Evolutionary conservation across 495 filamentous ascomycete species (phyloP).

Genomic region (Evernia prunastri): DNA sequence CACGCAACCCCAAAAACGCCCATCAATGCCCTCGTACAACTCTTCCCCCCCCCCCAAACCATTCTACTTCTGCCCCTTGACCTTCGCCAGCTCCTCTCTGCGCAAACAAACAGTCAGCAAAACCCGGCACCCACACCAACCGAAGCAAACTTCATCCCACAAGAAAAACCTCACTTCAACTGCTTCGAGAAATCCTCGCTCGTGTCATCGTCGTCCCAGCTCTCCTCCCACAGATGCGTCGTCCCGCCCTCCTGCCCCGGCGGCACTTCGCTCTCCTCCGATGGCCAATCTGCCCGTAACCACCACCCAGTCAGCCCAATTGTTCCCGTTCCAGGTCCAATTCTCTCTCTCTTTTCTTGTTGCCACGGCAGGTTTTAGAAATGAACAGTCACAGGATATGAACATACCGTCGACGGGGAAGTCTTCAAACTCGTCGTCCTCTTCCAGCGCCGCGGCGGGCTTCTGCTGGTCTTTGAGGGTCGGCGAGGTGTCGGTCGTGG

Average conservation of each 20-base stretch:
- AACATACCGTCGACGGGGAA: conserved; percentile 90
- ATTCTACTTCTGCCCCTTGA: conserved; percentile 59
- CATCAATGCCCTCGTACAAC: background rate
- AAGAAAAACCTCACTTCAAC: conserved; percentile 63
- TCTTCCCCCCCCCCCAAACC: background rate
- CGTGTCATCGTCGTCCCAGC: conserved; percentile 98
- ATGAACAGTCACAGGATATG: no score
- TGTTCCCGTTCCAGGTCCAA: background rate
- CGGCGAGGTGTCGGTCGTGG: conserved; percentile 34
- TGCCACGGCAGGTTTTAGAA: background rate
- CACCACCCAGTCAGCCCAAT: background rate
- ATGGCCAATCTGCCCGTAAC: conserved; percentile 65
- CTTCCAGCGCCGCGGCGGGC: conserved; percentile 68
- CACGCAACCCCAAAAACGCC: conserved; percentile 13
- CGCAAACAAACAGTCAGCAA: conserved; percentile 4
- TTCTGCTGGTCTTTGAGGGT: conserved; percentile 44
- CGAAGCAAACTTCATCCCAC: background rate
- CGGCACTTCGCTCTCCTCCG: conserved; percentile 78
- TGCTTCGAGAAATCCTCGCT: conserved; percentile 94
- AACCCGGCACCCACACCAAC: background rate
- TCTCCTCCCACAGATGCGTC: conserved; percentile 96
- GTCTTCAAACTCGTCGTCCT: conserved; percentile 99
- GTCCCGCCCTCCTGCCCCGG: conserved; percentile 47
- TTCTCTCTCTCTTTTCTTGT: background rate
- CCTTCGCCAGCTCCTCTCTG: conserved; percentile 95